Evolutionary conservation across 2,329 filamentous ascomycete species (phyloP).

Genomic region (Sporothrix globosa): DNA sequence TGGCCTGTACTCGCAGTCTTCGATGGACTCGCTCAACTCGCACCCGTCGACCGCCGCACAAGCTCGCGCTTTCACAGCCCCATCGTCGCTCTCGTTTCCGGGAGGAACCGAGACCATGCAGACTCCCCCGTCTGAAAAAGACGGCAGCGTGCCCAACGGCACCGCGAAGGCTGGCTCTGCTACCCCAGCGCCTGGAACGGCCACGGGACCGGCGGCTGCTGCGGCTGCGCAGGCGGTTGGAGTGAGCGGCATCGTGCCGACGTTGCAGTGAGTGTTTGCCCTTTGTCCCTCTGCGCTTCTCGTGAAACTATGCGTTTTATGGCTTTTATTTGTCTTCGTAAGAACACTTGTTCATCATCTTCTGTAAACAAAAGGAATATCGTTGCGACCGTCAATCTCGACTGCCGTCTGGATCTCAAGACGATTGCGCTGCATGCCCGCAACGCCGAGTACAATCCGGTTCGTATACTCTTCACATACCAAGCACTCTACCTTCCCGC

Average conservation of each 20-base stretch:
- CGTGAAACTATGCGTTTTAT: neutral
- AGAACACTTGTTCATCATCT: slow-evolving; percentile 36
- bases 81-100: slow-evolving; percentile 89
- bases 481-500: slow-evolving; percentile 19
- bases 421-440: slow-evolving; percentile 97
- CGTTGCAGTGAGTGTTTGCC: slow-evolving; percentile 77
- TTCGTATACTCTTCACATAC: slow-evolving; percentile 35
- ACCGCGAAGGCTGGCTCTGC: slow-evolving; percentile 32
- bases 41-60: slow-evolving; percentile 90
- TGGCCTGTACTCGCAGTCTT: slow-evolving; percentile 36
- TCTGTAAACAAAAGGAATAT: slow-evolving; percentile 74
- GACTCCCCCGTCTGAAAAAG: slow-evolving; percentile 37
- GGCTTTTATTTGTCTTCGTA: slow-evolving; percentile 30
- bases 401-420: slow-evolving; percentile 97
- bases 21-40: slow-evolving; percentile 87
- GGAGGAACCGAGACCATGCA: slow-evolving; percentile 48
- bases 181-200: slow-evolving; percentile 35
- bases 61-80: slow-evolving; percentile 93
- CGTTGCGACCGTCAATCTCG: slow-evolving; percentile 97
- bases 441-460: slow-evolving; percentile 96
- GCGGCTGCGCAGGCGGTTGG: slow-evolving; percentile 81
- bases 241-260: slow-evolving; percentile 89
- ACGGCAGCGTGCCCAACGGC: slow-evolving; percentile 36
- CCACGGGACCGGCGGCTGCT: slow-evolving; percentile 54
- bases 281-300: slow-evolving; percentile 3